Base-by-base conservation (phyloP, 352 stramenopile species). In the Globisporangium abappressorium region DNA sequence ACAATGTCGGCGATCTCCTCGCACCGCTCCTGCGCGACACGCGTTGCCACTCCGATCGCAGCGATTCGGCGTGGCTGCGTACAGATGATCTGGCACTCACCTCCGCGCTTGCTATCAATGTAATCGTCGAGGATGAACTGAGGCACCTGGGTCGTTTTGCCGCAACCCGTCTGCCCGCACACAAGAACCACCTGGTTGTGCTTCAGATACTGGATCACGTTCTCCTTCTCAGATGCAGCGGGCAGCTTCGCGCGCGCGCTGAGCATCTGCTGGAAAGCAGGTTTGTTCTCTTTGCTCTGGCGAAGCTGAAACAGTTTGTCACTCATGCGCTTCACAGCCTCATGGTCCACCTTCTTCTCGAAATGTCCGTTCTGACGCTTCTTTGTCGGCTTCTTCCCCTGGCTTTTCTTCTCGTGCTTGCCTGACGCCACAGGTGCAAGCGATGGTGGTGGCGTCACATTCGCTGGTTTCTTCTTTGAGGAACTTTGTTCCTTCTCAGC, bases 61-160 rank as follows among this genome's bases (percentile, higher is more conserved):
- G 97, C 97, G 34, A 99, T 91, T 41, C 86, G 82, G 1, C 97
- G 85, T 57, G 97, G 97, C 71, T 99, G 97, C 30, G 95, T 98
- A 78, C 98, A 97, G 51, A 99, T 82, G 73, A 99, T 98, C 64
- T 97, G 89, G 70, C 94, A 96, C 61, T 98, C 95, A 2, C 89
- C 85, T 24, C 91, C 91, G 43, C 83, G 77, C 18, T 84, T 83
- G 34, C 84, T 81, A 24, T 92, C 75, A 34, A 98, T 95, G 69
- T 82, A 93, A 24, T 98, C 82, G 68, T 99, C 97, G 3, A 99
- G 71, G 74, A 99, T 95, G 59, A 99, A 99, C 74, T 99, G 97
- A 43, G 97, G 97, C 30, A 99, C 95, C 72, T 99, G 96, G 7
- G 96, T 98, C 12, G 93, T 98, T 70, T 98, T 98, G 57, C 95